Conservation (phyloP, 306 rosid species). For the Lotus japonicus region DNA sequence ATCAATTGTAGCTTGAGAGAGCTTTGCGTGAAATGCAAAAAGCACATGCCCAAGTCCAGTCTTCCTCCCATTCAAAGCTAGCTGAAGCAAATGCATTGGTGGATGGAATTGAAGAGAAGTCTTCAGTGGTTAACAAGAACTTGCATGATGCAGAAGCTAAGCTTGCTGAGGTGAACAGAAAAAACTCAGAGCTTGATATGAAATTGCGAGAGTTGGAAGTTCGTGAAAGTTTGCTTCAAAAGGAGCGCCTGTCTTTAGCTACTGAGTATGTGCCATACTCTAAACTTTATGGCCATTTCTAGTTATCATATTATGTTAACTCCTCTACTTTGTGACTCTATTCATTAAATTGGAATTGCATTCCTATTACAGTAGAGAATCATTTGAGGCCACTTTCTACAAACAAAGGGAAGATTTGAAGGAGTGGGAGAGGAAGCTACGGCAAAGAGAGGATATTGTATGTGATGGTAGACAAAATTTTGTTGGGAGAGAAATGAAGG, state of each 20-base stretch:
- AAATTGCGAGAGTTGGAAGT: conserved; percentile 72
- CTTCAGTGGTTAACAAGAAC: conserved; percentile 52
- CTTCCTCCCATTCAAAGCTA: conserved; percentile 54
- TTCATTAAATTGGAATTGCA: conserved; percentile 2
- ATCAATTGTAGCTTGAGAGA: conserved; percentile 64
- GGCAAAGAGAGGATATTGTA: conserved; percentile 63
- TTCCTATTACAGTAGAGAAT: conserved; percentile 59
- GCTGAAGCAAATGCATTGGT: conserved; percentile 56
- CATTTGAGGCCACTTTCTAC: conserved; percentile 48
- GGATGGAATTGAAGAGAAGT: conserved; percentile 68
- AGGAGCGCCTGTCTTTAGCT: conserved; percentile 57
- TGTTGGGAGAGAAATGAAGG: conserved; percentile 53
- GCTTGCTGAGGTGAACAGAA: conserved; percentile 67
- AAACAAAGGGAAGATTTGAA: conserved; percentile 69
- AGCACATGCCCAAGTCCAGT: conserved; percentile 49
- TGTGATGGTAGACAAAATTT: conserved; percentile 38
- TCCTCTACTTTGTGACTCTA: conserved; percentile 3
- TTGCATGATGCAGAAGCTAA: conserved; percentile 72
- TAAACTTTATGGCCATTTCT: not conserved
- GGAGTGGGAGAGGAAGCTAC: conserved; percentile 72
- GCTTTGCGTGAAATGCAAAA: conserved; percentile 49
- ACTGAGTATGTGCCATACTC: conserved; percentile 50
- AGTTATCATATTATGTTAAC: not conserved
- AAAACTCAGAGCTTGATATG: conserved; percentile 63
- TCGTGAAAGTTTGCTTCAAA: conserved; percentile 57